Percentiles rank a stretch among this genome's conserved stretches.
Evolutionary conservation across 768 basidiomycete species (phyloP).

Genomic region (Suillus paluster): DNA sequence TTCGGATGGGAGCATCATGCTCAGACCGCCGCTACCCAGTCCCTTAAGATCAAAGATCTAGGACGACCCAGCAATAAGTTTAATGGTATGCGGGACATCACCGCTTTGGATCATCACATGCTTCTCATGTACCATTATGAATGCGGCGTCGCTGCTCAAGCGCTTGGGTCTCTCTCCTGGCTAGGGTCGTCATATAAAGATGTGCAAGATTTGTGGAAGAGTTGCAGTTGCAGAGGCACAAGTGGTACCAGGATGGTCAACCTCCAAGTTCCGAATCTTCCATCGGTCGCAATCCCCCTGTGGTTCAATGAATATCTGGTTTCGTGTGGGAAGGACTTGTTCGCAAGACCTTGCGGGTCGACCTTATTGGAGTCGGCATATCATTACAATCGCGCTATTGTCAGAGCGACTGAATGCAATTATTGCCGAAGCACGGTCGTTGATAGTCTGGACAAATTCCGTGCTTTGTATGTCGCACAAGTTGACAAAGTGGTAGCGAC

Average conservation of each 20-base stretch:
- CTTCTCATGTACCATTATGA: conserved; percentile 46
- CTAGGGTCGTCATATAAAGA: background rate
- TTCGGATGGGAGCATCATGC: conserved; percentile 25
- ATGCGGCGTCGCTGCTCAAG: conserved; percentile 32
- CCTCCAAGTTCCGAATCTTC: too few relatives aligned
- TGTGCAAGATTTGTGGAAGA: too few relatives aligned
- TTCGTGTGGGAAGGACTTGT: conserved; percentile 9
- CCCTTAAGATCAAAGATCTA: conserved; percentile 18
- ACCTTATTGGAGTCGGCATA: background rate
- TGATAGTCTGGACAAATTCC: background rate
- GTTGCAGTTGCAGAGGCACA: too few relatives aligned
- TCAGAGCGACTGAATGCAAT: background rate
- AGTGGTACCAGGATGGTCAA: too few relatives aligned
- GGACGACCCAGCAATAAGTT: conserved; percentile 21
- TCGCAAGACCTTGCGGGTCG: conserved; percentile 8
- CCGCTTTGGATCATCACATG: conserved; percentile 45
- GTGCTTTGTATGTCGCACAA: background rate
- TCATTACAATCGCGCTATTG: background rate
- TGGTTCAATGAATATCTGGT: conserved; percentile 11
- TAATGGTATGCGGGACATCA: conserved; percentile 46
- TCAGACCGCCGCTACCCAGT: conserved; percentile 23
- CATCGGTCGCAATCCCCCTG: background rate
- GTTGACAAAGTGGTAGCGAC: conserved; percentile 6
- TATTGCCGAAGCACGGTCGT: background rate
- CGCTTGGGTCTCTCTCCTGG: background rate